Conservation (phyloP, 169 alveolate genomes). For the Eimeria maxima region DNA sequence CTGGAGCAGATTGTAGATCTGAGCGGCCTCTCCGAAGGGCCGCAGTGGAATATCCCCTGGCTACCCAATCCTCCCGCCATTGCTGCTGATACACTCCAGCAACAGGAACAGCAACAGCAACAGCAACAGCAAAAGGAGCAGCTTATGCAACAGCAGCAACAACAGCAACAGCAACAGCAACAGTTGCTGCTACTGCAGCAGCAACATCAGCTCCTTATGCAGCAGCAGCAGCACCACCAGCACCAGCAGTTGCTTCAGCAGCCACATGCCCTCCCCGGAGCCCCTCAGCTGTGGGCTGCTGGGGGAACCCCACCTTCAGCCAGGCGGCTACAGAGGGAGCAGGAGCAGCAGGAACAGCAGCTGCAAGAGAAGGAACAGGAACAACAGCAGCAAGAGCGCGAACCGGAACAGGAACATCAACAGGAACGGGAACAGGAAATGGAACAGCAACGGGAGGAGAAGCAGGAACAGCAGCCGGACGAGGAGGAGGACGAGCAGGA, state of each 20-base stretch:
- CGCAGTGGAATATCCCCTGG: slow-evolving; percentile 39
- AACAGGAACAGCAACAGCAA: slow-evolving; percentile 1
- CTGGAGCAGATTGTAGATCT: slow-evolving; percentile 17
- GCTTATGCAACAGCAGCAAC: not conserved
- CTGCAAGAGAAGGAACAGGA: not conserved
- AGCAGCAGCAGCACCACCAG: slow-evolving; percentile 11
- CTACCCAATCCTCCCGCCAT: not conserved
- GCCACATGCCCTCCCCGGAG: slow-evolving; percentile 5
- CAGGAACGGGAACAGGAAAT: not conserved
- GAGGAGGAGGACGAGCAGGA: slow-evolving; percentile 1
- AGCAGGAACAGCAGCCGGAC: slow-evolving; percentile 32
- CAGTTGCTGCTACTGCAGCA: not conserved
- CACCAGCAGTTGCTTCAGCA: slow-evolving; percentile 34
- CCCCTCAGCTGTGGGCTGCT: not conserved
- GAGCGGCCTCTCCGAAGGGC: not conserved
- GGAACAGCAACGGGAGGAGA: not conserved
- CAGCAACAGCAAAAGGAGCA: slow-evolving; percentile 28
- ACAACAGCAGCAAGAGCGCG: slow-evolving; percentile 3
- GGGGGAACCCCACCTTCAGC: not conserved
- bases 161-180: not conserved
- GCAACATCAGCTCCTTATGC: not conserved
- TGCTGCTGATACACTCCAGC: too few relatives aligned
- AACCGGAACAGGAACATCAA: not conserved
- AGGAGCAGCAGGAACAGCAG: slow-evolving; percentile 49
- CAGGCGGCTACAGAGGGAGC: not conserved